Percentiles rank a stretch among this genome's conserved stretches.
Conservation (phyloP, 2,329 filamentous ascomycete genomes). For the Sporothrix humicola region DNA sequence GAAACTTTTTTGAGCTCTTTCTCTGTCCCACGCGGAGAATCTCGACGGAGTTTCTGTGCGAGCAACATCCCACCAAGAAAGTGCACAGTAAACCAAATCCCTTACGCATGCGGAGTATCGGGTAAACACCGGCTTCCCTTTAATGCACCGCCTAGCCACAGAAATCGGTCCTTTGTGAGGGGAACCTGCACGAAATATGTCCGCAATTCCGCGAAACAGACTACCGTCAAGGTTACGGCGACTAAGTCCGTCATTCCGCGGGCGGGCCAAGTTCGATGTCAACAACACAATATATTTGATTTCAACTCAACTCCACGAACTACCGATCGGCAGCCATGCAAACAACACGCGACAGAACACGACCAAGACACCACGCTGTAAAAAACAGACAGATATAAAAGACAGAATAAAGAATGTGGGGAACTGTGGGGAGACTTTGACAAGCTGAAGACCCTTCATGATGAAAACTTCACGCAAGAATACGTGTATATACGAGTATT, state of each 20-base stretch:
- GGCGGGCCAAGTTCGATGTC: neutral
- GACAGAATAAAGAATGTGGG: too few relatives aligned
- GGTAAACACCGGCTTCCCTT: constrained; percentile 10
- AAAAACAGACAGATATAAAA: too few relatives aligned
- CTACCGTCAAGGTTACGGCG: neutral
- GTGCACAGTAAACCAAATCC: too few relatives aligned
- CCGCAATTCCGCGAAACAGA: neutral
- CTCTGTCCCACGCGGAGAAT: neutral
- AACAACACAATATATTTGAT: too few relatives aligned
- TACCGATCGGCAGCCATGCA: neutral
- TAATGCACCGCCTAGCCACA: neutral
- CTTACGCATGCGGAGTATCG: neutral
- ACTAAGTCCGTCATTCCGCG: neutral
- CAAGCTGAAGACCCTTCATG: too few relatives aligned
- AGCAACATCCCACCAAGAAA: neutral
- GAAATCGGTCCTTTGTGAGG: constrained; percentile 17
- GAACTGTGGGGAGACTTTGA: neutral
- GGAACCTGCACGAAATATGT: neutral
- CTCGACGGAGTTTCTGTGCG: neutral
- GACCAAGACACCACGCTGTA: neutral
- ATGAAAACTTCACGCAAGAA: too few relatives aligned
- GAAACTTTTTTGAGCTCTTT: neutral
- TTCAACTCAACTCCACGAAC: neutral
- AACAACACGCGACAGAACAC: neutral
- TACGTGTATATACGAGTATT: too few relatives aligned